Evolutionary conservation across 2,329 filamentous ascomycete species (phyloP).

Genomic region (Fulvia fulva): DNA sequence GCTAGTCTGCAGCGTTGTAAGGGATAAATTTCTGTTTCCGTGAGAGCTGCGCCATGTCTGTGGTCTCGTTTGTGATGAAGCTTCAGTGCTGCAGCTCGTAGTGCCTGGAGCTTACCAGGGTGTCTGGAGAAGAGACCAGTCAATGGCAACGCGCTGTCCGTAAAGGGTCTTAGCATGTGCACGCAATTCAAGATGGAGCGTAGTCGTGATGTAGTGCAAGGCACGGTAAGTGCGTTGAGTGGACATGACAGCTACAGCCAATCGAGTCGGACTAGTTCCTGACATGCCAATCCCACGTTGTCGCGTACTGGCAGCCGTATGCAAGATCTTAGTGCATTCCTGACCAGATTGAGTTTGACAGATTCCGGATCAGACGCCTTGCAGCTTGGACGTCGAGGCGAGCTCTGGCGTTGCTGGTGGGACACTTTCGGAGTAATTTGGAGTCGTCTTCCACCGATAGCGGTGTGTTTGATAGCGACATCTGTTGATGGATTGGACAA

Average conservation of each 20-base stretch:
- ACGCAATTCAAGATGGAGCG: neutral
- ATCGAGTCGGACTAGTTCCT: constrained; percentile 4
- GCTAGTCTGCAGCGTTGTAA: neutral
- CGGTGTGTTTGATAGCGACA: neutral
- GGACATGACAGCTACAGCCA: neutral
- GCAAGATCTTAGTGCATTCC: constrained; percentile 8
- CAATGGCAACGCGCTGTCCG: constrained; percentile 2
- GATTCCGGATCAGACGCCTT: neutral
- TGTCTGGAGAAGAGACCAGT: neutral
- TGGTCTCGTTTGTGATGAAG: neutral
- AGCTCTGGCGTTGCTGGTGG: neutral
- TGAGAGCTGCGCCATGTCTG: neutral
- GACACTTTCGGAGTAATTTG: neutral
- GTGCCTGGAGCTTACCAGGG: neutral
- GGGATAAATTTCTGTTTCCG: neutral
- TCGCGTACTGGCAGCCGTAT: neutral
- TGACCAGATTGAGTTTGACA: constrained; percentile 8
- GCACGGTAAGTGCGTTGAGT: neutral
- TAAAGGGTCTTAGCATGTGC: neutral
- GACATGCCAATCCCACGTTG: constrained; percentile 9
- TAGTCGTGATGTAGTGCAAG: constrained; percentile 5
- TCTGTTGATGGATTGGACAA: neutral
- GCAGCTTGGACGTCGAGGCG: neutral
- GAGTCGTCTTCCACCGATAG: too few relatives aligned
- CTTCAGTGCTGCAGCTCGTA: constrained; percentile 2